phyloP scores from a whole-genome alignment of 768 basidiomycete genomes.

The Xerocomellus intermedius region DNA sequence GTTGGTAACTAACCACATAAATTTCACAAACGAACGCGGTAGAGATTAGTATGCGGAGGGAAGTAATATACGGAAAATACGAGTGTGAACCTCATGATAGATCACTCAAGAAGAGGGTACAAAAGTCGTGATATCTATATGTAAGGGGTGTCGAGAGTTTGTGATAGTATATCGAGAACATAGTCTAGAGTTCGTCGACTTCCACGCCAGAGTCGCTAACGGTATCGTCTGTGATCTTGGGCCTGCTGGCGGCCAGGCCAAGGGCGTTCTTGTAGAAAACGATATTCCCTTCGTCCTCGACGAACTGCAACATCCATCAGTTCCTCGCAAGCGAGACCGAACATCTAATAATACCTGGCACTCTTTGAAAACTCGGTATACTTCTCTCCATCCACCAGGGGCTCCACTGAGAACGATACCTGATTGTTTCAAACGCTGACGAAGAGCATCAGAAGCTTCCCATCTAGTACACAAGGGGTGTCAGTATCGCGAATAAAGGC shows the following conservation, averaged over 20 bases:
- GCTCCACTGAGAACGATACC: conserved; percentile 65
- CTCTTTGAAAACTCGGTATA: conserved; percentile 71
- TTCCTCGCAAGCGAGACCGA: not conserved
- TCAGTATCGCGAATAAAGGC: not conserved
- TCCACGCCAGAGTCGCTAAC: conserved; percentile 71
- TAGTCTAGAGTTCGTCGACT: conserved; percentile 38
- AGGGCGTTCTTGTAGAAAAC: conserved; percentile 87
- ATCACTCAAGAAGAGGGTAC: not conserved
- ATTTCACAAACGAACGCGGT: too few species aligned
- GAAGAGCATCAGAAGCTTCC: conserved; percentile 88
- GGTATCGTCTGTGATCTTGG: conserved; percentile 58
- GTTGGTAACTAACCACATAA: too few species aligned
- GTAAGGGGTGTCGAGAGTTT: not conserved
- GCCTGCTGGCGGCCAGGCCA: conserved; percentile 72
- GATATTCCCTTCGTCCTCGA: conserved; percentile 91
- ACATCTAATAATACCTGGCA: conserved; percentile 56
- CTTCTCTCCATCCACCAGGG: conserved; percentile 79
- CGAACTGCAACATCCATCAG: conserved; percentile 51
- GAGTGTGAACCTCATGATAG: not conserved
- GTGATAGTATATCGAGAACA: not conserved
- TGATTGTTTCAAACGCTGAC: conserved; percentile 60
- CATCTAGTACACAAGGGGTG: conserved; percentile 49
- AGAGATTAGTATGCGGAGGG: too few species aligned
- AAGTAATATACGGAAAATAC: too few species aligned
- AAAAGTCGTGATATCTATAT: conserved; percentile 13